Evolutionary conservation across 1,139 yeast species (phyloP), one percentile per base, ranked within the genome.

Genomic region (Hansenula lynferdii): DNA sequence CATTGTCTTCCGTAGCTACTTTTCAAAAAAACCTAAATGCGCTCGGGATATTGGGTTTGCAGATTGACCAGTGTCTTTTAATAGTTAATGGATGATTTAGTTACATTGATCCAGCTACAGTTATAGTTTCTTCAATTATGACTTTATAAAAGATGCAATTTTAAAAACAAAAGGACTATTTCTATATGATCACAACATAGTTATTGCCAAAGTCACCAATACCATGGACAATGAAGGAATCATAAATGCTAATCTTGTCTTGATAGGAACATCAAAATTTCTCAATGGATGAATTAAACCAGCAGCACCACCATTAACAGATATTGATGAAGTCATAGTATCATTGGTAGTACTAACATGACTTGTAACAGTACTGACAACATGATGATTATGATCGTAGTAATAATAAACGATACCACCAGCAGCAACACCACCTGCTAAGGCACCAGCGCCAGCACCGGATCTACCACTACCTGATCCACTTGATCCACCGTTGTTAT

Each of bases 321-420:
- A 28, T 10, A 28, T 9, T 9, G 31, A 28, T 3, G 31, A 28
- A 20, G 23, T 20, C 16, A 28, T 12, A n/a, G 31, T 28, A 20
- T 18, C 15, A 14, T 28, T 28, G 12, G 31, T 19, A 12, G 31
- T 12, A 7, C 23, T n/a, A 17, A 28, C 31, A 28, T 28, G 31
- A 28, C 31, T 18, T 10, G 31, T 28, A 12, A 19, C 31, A 9
- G 31, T 28, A 14, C 31, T 28, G n/a, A 28, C 31, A 28, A 18
- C 23, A 14, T n/a, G 22, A 19, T 28, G 22, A 14, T 28, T 28
- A 19, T 20, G 22, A 20, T 28, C 31, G 8, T 28, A 28, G 8
- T 19, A 28, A n/a, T 28, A 28, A 18, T 19, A 28, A 8, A 28
- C 20, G 16, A 28, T 28, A 6, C 31, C 31, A 28, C 31, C 31